These are phyloP conservation scores for Cicer cuneatum DNA, from an alignment of 306 rosid species.

Conservation along the genomic window DNA sequence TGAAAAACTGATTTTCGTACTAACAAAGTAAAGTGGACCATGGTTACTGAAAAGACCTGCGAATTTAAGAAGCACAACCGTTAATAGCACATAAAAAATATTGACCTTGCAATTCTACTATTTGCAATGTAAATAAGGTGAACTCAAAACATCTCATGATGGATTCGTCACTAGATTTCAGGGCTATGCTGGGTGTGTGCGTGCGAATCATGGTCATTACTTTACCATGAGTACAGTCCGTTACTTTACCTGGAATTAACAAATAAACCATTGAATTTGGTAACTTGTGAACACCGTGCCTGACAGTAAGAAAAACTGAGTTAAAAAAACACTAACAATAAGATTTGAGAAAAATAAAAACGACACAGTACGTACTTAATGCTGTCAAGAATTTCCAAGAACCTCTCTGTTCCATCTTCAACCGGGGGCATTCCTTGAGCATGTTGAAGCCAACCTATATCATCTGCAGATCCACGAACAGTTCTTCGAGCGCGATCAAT, in stretches of 20 bases:
- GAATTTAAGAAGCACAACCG: conserved; percentile 35
- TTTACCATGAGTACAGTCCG: conserved; percentile 25
- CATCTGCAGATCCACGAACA: conserved; percentile 93
- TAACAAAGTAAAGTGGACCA: conserved; percentile 93
- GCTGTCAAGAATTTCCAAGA: conserved; percentile 72
- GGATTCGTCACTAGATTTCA: conserved; percentile 15
- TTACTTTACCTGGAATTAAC: conserved; percentile 82
- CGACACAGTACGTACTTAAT: conserved; percentile 60
- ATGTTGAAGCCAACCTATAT: conserved; percentile 95
- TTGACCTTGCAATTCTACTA: conserved; percentile 15
- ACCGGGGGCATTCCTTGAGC: conserved; percentile 82
- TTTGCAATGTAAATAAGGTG: conserved; percentile 18
- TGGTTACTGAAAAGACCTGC: conserved; percentile 97
- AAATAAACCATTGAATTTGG: conserved; percentile 91
- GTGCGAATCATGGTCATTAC: conserved; percentile 3
- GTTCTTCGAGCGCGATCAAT: conserved; percentile 85
- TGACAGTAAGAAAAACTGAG: conserved; percentile 49
- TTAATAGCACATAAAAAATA: conserved; percentile 34
- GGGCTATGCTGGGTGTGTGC: conserved; percentile 7
- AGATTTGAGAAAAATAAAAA: conserved; percentile 39
- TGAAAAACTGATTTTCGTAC: conserved; percentile 78
- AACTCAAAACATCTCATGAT: conserved; percentile 28
- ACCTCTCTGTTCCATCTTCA: conserved; percentile 89
- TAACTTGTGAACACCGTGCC: conserved; percentile 95
- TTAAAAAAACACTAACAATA: conserved; percentile 29